These are phyloP conservation scores for Inga oerstediana DNA, from an alignment of 306 rosid genomes.

Conservation along the genomic window DNA sequence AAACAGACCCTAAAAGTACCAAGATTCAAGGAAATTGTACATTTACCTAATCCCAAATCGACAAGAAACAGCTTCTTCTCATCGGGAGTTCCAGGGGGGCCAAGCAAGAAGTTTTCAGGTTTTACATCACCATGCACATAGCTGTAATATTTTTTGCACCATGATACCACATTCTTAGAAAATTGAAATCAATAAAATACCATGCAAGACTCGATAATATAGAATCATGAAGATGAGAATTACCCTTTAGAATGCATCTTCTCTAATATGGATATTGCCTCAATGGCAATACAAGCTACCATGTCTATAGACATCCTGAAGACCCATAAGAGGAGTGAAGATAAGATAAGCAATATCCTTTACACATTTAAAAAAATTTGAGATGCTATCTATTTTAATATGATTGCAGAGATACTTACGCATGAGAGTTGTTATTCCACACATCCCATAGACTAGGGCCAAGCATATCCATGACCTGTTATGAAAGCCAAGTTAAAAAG, in stretches of 20 bases:
- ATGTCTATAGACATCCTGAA: constrained; percentile 63
- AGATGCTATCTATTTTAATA: background rate
- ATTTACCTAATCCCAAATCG: constrained; percentile 69
- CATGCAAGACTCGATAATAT: background rate
- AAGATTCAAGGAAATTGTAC: background rate
- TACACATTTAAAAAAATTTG: background rate
- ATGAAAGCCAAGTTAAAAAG: background rate
- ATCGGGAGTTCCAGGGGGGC: constrained; percentile 64
- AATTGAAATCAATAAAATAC: background rate
- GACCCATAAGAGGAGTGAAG: background rate
- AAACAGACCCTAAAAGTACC: background rate
- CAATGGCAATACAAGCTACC: constrained; percentile 85
- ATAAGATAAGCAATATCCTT: background rate
- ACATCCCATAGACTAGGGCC: constrained; percentile 86
- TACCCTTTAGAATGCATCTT: constrained; percentile 76
- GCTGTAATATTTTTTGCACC: background rate
- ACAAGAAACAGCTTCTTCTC: constrained; percentile 70
- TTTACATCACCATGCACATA: constrained; percentile 77
- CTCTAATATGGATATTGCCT: constrained; percentile 76
- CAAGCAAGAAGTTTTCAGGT: constrained; percentile 80
- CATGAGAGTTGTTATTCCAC: constrained; percentile 61
- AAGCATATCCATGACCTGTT: constrained; percentile 71
- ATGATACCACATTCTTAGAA: background rate
- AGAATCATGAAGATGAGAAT: background rate
- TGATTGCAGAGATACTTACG: constrained; percentile 40